Percentiles rank a stretch among this genome's conserved stretches.
phyloP scores from a whole-genome alignment of 768 basidiomycete genomes.

The Mycena sanguinolenta region DNA sequence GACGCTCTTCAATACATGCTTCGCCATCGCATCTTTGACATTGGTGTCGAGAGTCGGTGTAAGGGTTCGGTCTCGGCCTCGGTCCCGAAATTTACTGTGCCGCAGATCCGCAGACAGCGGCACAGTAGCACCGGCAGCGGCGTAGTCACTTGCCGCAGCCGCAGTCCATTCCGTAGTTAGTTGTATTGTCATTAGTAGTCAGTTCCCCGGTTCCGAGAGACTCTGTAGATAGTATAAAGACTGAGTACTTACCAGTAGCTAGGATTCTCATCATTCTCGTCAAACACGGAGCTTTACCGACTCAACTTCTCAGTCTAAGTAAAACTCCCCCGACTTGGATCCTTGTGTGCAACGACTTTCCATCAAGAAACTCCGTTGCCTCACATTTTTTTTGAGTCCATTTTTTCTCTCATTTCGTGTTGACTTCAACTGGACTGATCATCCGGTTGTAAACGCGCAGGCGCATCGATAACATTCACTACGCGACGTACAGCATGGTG shows the following conservation, averaged over 20 bases:
- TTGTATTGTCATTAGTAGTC: no score
- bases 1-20: no score
- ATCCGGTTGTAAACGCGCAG: background rate
- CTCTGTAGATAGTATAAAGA: background rate
- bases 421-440: background rate
- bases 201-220: no score
- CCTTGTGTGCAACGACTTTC: background rate
- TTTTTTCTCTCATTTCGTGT: background rate
- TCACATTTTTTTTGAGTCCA: constrained; percentile 9
- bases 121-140: no score
- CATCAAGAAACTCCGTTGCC: background rate
- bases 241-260: no score
- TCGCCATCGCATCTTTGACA: no score
- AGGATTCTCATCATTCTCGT: no score
- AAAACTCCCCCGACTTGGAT: background rate
- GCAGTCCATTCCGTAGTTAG: no score
- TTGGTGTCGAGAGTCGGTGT: no score
- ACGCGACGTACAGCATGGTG: background rate
- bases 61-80: background rate
- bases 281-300: no score
- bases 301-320: background rate
- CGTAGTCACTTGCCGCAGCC: no score
- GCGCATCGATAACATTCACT: background rate
- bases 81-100: background rate
- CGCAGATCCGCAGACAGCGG: no score